These are phyloP conservation scores for Rhizopus arrhizus DNA, from an alignment of 371 early-diverging fungal species.

Conservation along the genomic window DNA sequence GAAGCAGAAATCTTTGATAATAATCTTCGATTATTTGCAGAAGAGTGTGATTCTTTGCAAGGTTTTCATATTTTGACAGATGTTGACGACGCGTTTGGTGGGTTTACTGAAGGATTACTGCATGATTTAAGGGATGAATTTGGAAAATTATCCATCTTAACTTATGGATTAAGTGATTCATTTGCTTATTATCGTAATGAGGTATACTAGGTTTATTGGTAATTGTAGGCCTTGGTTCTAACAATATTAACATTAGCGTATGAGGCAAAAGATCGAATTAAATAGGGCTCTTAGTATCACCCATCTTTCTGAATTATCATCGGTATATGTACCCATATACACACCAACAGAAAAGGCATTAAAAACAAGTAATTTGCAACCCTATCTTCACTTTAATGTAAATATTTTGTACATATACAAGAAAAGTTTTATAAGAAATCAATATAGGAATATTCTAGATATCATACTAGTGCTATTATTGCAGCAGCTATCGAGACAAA, in stretches of 20 bases:
- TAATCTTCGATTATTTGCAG: slow-evolving; percentile 74
- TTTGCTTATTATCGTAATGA: slow-evolving; percentile 28
- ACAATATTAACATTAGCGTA: slow-evolving; percentile 28
- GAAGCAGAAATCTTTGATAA: slow-evolving; percentile 73
- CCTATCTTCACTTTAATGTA: slow-evolving; percentile 33
- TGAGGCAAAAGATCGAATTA: slow-evolving; percentile 38
- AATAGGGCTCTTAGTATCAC: slow-evolving; percentile 58
- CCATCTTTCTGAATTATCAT: slow-evolving; percentile 50
- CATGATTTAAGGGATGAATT: slow-evolving; percentile 77
- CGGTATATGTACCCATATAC: slow-evolving; percentile 62
- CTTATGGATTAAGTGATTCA: slow-evolving; percentile 60
- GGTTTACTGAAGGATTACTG: slow-evolving; percentile 66
- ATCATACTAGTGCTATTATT: slow-evolving; percentile 70
- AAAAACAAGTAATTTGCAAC: slow-evolving; percentile 29
- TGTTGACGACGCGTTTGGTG: slow-evolving; percentile 78
- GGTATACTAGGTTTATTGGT: slow-evolving; percentile 23
- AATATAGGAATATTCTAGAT: slow-evolving; percentile 47
- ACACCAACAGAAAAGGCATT: slow-evolving; percentile 35
- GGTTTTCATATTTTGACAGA: slow-evolving; percentile 82
- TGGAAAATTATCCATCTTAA: slow-evolving; percentile 70
- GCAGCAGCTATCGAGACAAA: slow-evolving; percentile 69
- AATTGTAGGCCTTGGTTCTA: not conserved
- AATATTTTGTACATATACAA: not conserved
- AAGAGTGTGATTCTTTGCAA: slow-evolving; percentile 86
- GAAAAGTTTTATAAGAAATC: not conserved